phyloP scores from a whole-genome alignment of 495 filamentous ascomycete species.

The Friedmanniomyces endolithicus region DNA sequence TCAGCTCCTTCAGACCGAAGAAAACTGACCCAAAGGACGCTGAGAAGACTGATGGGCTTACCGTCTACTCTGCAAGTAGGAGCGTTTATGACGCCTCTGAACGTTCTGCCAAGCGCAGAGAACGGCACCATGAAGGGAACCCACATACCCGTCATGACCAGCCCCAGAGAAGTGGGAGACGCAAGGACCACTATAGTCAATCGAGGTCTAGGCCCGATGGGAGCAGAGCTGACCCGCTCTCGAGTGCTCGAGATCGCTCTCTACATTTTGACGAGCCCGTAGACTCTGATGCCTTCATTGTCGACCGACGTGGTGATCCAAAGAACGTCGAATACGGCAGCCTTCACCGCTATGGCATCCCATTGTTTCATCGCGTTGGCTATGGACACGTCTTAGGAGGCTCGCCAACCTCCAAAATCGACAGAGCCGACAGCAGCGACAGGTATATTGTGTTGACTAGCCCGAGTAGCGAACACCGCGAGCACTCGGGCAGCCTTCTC shows the following conservation, averaged over 20 bases:
- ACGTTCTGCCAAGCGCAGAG: no score
- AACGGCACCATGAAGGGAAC: no score
- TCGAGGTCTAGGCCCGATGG: not conserved
- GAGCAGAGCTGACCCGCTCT: not conserved
- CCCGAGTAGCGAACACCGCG: not conserved
- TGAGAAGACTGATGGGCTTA: not conserved
- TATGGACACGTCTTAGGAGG: conserved; percentile 46
- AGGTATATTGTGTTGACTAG: not conserved
- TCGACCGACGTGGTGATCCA: conserved; percentile 43
- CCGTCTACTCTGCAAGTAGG: not conserved
- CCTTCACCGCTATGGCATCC: conserved; percentile 47
- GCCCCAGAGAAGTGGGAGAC: no score
- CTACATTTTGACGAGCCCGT: not conserved
- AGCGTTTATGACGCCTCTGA: not conserved
- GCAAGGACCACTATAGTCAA: not conserved
- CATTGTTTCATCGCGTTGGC: conserved; percentile 47
- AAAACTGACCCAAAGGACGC: not conserved
- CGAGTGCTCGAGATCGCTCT: not conserved
- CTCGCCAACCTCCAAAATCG: not conserved
- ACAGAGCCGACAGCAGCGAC: conserved; percentile 11
- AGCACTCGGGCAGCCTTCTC: not conserved
- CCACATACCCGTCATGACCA: no score
- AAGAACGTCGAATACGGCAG: conserved; percentile 49
- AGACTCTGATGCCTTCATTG: conserved; percentile 10
- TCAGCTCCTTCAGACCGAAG: conserved; percentile 27